Evolutionary conservation across 2,329 filamentous ascomycete species (phyloP), one percentile per base, ranked within the genome.

Genomic region (Cryphonectria japonica): DNA sequence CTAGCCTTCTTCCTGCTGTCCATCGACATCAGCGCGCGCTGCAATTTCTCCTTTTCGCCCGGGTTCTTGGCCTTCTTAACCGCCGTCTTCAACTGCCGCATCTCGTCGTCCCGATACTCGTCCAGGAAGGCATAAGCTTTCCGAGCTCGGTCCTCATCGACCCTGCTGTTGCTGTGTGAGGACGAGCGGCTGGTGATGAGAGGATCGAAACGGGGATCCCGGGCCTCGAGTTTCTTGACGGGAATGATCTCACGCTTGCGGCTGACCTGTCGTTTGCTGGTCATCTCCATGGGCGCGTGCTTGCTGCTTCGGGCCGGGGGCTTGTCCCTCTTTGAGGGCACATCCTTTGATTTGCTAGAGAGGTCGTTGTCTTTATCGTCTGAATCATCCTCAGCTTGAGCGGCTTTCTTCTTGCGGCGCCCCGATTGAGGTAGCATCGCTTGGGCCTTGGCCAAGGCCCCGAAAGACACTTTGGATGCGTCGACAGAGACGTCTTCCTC

Each of bases 141-240:
- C 72, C 87, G 87, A 46, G 91, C 81, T 74, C 87, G 88, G 66
- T 83, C 81, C 78, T 87, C 88, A 78, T 93, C 88, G 32, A 84
- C 79, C 22, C 80, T 81, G 70, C 76, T 76, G 74, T 34, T 76
- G 77, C 34, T 74, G 13, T 68, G 59, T 9, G 43, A 37, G 26
- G 59, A 62, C 72, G 39, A 75, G 69, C 61, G 78, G 73, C 71
- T 79, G 75, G 75, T 80, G 78, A 57, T 79, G 16, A 91, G 79
- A 0, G 91, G 87, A 73, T 96, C 93, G 83, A 99, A 99, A 66
- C 96, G 92, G 26, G 96, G 96, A 80, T 99, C 96, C 69, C 95
- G 91, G 29, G 85, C 76, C 59, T 84, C 80, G 1, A 86, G 83
- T 78, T 92, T 93, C 70, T 79, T 79, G 46, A 85, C 81, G 2